Percentiles rank a stretch among this genome's conserved stretches.
Conservation (phyloP, 352 stramenopile species). For the Thalassiosira delicatula region DNA sequence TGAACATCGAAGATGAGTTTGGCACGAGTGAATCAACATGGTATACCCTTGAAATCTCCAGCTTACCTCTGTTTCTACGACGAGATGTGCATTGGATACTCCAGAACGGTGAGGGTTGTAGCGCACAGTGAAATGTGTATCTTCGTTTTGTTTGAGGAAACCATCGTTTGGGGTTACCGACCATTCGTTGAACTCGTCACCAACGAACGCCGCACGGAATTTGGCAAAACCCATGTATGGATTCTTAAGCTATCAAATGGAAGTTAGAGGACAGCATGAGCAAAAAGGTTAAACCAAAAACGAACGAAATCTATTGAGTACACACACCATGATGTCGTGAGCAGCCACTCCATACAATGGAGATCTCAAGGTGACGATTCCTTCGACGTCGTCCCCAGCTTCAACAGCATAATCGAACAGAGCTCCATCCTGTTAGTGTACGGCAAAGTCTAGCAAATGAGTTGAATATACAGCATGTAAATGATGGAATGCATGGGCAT, state of each 20-base stretch:
- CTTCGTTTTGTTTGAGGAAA: constrained; percentile 59
- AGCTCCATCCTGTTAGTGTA: constrained; percentile 55
- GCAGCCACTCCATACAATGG: constrained; percentile 59
- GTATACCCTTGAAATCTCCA: not conserved
- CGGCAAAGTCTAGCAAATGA: too few species aligned
- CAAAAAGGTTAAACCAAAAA: constrained; percentile 16
- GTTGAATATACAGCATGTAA: too few species aligned
- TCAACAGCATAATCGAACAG: constrained; percentile 55
- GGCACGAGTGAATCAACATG: too few species aligned
- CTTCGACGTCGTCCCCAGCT: constrained; percentile 63
- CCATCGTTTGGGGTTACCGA: constrained; percentile 68
- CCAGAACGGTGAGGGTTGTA: constrained; percentile 68
- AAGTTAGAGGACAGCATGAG: constrained; percentile 44
- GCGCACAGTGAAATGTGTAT: constrained; percentile 69
- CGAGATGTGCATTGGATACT: constrained; percentile 64
- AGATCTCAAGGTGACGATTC: constrained; percentile 63
- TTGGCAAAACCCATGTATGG: constrained; percentile 82
- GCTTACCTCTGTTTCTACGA: constrained; percentile 78
- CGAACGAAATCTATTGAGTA: not conserved
- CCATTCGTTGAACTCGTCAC: constrained; percentile 64
- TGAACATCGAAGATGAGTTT: too few species aligned
- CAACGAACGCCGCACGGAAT: constrained; percentile 74
- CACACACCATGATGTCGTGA: constrained; percentile 57
- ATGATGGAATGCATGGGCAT: too few species aligned
- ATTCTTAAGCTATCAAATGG: constrained; percentile 55